Evolutionary conservation across 768 basidiomycete genomes (phyloP).

Genomic region (Suillus americanus): DNA sequence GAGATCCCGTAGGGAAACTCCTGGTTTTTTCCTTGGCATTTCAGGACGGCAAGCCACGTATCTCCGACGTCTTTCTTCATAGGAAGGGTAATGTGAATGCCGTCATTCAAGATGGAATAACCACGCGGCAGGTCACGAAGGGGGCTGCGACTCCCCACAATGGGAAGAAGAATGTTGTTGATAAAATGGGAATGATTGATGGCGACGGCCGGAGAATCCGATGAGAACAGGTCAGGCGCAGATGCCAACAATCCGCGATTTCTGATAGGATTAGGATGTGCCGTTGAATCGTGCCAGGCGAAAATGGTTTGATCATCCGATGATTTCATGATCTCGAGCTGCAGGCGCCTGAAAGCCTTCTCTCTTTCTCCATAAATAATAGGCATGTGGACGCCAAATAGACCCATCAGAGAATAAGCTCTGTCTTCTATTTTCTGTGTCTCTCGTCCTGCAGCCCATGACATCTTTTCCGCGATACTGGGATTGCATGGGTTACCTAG

Average conservation of each 20-base stretch:
- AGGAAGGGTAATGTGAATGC: constrained; percentile 9
- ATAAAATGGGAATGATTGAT: constrained; percentile 5
- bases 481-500: neutral
- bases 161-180: neutral
- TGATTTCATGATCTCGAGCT: constrained; percentile 13
- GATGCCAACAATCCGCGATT: constrained; percentile 7
- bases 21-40: neutral
- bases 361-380: constrained; percentile 20
- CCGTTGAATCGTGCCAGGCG: constrained; percentile 7
- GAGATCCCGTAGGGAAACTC: neutral
- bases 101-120: constrained; percentile 3
- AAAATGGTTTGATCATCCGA: constrained; percentile 16
- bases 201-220: neutral
- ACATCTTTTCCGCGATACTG: constrained; percentile 22
- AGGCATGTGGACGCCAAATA: constrained; percentile 16
- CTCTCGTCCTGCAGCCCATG: constrained; percentile 29
- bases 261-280: neutral
- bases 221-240: constrained; percentile 2
- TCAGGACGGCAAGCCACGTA: constrained; percentile 8
- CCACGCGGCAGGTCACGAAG: neutral
- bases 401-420: constrained; percentile 27
- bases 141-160: neutral
- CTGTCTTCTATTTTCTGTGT: constrained; percentile 29
- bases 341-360: constrained; percentile 18
- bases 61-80: neutral